These are phyloP conservation scores for Oemleria cerasiformis DNA, from an alignment of 306 rosid species.

Conservation along the genomic window DNA sequence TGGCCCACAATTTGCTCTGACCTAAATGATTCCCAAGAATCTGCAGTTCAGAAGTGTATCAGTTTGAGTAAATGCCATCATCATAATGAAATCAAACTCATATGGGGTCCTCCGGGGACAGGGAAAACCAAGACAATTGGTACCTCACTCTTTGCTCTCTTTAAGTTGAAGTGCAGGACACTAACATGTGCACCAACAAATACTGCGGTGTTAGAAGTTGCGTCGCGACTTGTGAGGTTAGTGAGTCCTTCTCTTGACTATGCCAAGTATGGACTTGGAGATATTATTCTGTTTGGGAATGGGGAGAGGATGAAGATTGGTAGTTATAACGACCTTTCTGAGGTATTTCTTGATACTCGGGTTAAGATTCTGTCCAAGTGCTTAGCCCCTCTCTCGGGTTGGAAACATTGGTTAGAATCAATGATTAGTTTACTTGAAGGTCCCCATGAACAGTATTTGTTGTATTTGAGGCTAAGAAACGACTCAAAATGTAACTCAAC, in stretches of 20 bases:
- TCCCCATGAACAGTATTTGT: slow-evolving; percentile 24
- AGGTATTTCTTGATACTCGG: slow-evolving; percentile 29
- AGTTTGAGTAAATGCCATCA: slow-evolving; percentile 28
- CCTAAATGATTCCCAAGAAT: slow-evolving; percentile 46
- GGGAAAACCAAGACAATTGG: slow-evolving; percentile 65
- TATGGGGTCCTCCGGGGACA: slow-evolving; percentile 73
- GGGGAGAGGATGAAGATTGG: slow-evolving; percentile 23
- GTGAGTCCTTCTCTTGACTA: neutral
- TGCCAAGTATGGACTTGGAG: slow-evolving; percentile 28
- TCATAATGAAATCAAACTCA: slow-evolving; percentile 33
- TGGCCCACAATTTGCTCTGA: slow-evolving; percentile 16
- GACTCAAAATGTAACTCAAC: too few relatives aligned
- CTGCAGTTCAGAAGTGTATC: slow-evolving; percentile 41
- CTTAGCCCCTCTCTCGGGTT: slow-evolving; percentile 2
- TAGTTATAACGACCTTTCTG: slow-evolving; percentile 19
- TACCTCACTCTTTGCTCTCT: slow-evolving; percentile 31
- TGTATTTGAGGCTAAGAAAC: too few relatives aligned
- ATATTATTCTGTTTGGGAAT: slow-evolving; percentile 34
- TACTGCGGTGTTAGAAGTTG: slow-evolving; percentile 43
- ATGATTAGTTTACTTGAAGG: slow-evolving; percentile 29
- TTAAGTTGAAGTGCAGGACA: slow-evolving; percentile 35
- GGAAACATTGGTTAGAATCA: slow-evolving; percentile 13
- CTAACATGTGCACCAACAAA: slow-evolving; percentile 67
- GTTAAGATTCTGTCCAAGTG: slow-evolving; percentile 2
- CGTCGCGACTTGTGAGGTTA: slow-evolving; percentile 17